Evolutionary conservation across 2,329 filamentous ascomycete species (phyloP).

Genomic region (Sporothrix brunneoviolacea): DNA sequence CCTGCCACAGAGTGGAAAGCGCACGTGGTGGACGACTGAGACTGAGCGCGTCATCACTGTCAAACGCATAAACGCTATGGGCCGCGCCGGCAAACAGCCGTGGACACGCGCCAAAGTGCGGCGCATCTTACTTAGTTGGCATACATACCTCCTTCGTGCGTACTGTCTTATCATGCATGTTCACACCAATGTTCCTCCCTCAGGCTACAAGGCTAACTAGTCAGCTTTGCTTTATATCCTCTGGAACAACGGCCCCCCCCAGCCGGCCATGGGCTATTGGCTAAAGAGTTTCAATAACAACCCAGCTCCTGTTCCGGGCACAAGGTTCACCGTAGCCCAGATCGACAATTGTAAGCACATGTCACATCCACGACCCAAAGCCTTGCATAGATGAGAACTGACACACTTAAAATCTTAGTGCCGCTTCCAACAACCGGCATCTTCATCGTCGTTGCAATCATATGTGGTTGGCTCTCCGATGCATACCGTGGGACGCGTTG

Average conservation of each 20-base stretch:
- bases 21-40: too few species aligned
- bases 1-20: too few species aligned
- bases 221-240: slow-evolving; percentile 29
- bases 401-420: too few species aligned
- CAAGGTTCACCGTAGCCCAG: slow-evolving; percentile 24
- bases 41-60: too few species aligned
- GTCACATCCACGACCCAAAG: slow-evolving; percentile 28
- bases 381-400: neutral
- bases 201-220: too few species aligned
- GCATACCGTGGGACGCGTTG: slow-evolving; percentile 28
- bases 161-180: neutral
- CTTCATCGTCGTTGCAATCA: slow-evolving; percentile 29
- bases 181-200: too few species aligned
- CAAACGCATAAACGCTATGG: too few species aligned
- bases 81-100: too few species aligned
- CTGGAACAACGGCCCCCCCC: slow-evolving; percentile 31
- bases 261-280: slow-evolving; percentile 34
- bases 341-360: slow-evolving; percentile 29
- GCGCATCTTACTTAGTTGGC: slow-evolving; percentile 31
- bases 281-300: slow-evolving; percentile 32
- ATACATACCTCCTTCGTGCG: slow-evolving; percentile 26
- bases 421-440: slow-evolving; percentile 28
- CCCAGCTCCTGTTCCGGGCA: slow-evolving; percentile 29
- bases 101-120: slow-evolving; percentile 29
- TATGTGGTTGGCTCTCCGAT: slow-evolving; percentile 33